These are phyloP conservation scores for Nyctanthes arbortristis DNA, from an alignment of 257 asterid genomes.

Conservation along the genomic window DNA sequence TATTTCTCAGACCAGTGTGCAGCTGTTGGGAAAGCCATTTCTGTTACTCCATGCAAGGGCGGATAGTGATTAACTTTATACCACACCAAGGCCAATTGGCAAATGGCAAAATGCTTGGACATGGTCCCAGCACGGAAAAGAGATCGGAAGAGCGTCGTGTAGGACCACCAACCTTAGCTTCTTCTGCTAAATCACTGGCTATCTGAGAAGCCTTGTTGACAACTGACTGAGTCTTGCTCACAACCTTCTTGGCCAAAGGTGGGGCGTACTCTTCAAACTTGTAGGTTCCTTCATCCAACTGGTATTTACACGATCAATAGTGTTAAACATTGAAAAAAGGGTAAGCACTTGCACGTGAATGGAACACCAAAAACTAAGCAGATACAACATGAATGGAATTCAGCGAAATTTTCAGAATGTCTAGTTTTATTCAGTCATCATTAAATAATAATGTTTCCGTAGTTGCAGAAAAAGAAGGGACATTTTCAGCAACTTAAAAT, in stretches of 20 bases:
- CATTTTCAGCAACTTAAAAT: not conserved
- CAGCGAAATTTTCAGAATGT: no score
- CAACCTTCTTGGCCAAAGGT: conserved; percentile 50
- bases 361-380: not conserved
- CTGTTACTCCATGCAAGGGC: conserved; percentile 24
- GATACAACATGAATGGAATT: not conserved
- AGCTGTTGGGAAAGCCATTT: conserved; percentile 28
- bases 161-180: conserved; percentile 54
- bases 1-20: conserved; percentile 32
- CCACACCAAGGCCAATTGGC: conserved; percentile 25
- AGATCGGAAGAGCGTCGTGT: no score
- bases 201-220: conserved; percentile 38
- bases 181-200: conserved; percentile 42
- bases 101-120: conserved; percentile 28
- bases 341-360: not conserved
- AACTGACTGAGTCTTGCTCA: conserved; percentile 24
- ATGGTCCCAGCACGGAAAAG: conserved; percentile 26
- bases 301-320: not conserved
- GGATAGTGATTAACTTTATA: conserved; percentile 24
- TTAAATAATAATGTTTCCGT: no score
- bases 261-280: conserved; percentile 60
- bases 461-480: not conserved
- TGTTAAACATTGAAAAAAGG: not conserved
- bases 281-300: conserved; percentile 43
- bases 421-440: not conserved